phyloP scores from a whole-genome alignment of 1,139 yeast genomes.

The Hanseniaspora gamundiae region DNA sequence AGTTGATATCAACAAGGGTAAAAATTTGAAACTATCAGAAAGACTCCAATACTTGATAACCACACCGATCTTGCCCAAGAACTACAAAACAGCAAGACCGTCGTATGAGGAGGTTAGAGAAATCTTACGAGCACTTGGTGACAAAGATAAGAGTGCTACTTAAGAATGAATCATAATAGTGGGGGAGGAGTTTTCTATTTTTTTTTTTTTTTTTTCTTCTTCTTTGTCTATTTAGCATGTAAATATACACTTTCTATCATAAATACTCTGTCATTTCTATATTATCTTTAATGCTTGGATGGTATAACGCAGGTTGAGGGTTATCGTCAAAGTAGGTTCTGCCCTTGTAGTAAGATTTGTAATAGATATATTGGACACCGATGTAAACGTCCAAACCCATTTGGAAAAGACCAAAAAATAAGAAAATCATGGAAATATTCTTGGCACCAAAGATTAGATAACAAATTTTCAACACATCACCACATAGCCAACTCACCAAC shows the following conservation, averaged over 20 bases:
- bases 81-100: neutral
- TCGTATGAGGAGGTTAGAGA: neutral
- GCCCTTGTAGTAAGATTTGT: constrained; percentile 28
- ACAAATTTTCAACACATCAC: constrained; percentile 67
- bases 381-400: constrained; percentile 65
- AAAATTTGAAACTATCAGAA: neutral
- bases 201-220: neutral
- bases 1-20: neutral
- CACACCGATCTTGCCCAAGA: neutral
- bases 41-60: neutral
- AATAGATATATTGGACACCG: constrained; percentile 62
- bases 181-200: neutral
- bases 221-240: neutral
- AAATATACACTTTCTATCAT: neutral
- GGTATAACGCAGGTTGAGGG: constrained; percentile 1
- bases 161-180: neutral
- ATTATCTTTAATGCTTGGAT: neutral
- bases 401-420: constrained; percentile 72
- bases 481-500: constrained; percentile 76
- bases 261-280: neutral
- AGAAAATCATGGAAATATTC: constrained; percentile 54
- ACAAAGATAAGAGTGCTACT: neutral
- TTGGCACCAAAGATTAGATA: constrained; percentile 64
- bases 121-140: neutral
- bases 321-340: constrained; percentile 7